Evolutionary conservation across 78 protist species (phyloP).

Genomic region (Protostelium mycophagum): DNA sequence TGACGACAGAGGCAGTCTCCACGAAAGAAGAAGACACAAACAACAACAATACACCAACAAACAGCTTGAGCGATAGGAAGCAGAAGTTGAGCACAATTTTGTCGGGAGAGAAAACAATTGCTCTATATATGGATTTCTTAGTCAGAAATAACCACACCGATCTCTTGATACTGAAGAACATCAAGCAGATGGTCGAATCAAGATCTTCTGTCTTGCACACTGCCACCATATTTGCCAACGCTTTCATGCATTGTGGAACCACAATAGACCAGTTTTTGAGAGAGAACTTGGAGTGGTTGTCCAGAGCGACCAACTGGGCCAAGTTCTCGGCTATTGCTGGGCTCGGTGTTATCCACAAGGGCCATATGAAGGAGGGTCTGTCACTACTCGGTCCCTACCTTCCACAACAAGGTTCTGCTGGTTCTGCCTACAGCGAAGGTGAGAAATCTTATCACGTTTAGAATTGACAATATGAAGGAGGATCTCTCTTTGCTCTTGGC

Average conservation of each 20-base stretch:
- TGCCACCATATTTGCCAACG: slow-evolving; percentile 86
- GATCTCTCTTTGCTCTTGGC: slow-evolving; percentile 97
- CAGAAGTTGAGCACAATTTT: slow-evolving; percentile 62
- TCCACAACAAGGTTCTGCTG: slow-evolving; percentile 18
- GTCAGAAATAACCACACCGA: slow-evolving; percentile 79
- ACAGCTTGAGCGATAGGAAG: background rate
- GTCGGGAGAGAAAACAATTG: slow-evolving; percentile 75
- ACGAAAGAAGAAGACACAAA: slow-evolving; percentile 7
- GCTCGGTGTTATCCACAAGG: slow-evolving; percentile 89
- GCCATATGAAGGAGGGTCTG: slow-evolving; percentile 32
- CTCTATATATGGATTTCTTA: slow-evolving; percentile 85
- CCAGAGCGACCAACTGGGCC: slow-evolving; percentile 92
- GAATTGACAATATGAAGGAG: slow-evolving; percentile 20
- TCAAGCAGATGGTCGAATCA: slow-evolving; percentile 63
- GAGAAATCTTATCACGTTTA: background rate
- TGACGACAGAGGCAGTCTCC: background rate
- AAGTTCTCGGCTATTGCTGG: slow-evolving; percentile 89
- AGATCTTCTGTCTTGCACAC: slow-evolving; percentile 65
- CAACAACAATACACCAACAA: background rate
- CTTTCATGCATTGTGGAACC: slow-evolving; percentile 96
- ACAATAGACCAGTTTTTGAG: slow-evolving; percentile 92
- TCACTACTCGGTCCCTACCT: slow-evolving; percentile 35
- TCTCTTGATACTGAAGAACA: slow-evolving; percentile 70
- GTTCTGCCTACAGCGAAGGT: slow-evolving; percentile 33
- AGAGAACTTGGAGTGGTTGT: slow-evolving; percentile 95